These are phyloP conservation scores for Coemansia sp. DNA, from an alignment of 192 early-diverging fungal species.

Conservation along the genomic window DNA sequence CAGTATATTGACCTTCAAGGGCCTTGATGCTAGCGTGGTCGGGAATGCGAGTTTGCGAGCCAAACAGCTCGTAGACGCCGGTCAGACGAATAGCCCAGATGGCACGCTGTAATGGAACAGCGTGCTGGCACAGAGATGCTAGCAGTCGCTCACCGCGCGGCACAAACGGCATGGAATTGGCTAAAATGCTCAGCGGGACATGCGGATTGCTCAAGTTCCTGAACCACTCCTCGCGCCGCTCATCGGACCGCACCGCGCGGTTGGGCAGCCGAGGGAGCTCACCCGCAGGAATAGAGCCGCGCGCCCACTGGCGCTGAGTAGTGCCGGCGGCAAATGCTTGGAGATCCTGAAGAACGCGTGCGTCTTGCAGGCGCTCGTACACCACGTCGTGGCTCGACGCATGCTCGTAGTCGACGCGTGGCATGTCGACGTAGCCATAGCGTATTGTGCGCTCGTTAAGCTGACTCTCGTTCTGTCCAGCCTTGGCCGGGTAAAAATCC, in stretches of 20 bases:
- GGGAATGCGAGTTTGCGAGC: conserved; percentile 23
- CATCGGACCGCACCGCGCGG: conserved; percentile 19
- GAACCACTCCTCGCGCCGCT: conserved; percentile 44
- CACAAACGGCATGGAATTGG: conserved; percentile 23
- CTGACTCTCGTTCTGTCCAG: conserved; percentile 43
- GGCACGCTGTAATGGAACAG: conserved; percentile 60
- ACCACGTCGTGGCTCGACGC: conserved; percentile 35
- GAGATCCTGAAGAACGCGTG: conserved; percentile 35
- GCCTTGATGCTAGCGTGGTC: conserved; percentile 18
- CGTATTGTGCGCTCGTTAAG: conserved; percentile 62
- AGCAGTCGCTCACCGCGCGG: conserved; percentile 61
- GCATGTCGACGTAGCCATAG: conserved; percentile 58
- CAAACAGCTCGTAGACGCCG: conserved; percentile 59
- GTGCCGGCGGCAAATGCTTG: conserved; percentile 36
- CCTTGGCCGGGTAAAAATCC: conserved; percentile 58
- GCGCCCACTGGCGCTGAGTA: conserved; percentile 31
- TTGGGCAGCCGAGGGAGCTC: conserved; percentile 19
- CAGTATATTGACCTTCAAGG: conserved; percentile 20
- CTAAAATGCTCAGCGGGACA: conserved; percentile 34
- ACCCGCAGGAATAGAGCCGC: not conserved
- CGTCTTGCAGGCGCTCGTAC: conserved; percentile 37
- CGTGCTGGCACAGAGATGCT: conserved; percentile 51
- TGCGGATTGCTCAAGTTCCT: conserved; percentile 31
- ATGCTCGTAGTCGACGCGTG: conserved; percentile 39
- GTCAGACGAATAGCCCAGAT: conserved; percentile 70